A percentile compares a stretch with the other conserved stretches of the same genome.
Evolutionary conservation across 371 early-diverging fungal genomes (phyloP).

Genomic region (Mortierella sp.): DNA sequence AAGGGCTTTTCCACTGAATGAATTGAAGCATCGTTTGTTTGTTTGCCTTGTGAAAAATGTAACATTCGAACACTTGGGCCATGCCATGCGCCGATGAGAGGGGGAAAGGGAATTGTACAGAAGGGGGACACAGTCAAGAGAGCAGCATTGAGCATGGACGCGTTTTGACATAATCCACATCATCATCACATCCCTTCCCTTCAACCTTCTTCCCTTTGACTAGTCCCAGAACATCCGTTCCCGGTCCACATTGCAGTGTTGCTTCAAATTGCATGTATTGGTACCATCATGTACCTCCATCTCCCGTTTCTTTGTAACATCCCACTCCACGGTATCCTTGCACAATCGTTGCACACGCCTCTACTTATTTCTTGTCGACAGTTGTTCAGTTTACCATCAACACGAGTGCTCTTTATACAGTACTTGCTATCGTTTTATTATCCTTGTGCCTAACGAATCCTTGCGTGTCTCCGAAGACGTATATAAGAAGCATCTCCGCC

Average conservation of each 20-base stretch:
- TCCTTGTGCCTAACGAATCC: background rate
- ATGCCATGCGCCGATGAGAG: slow-evolving; percentile 32
- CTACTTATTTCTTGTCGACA: background rate
- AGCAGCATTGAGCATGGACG: background rate
- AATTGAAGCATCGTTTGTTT: background rate
- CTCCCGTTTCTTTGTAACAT: background rate
- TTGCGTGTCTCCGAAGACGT: background rate
- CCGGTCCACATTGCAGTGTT: background rate
- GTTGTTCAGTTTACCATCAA: background rate
- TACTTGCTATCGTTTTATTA: background rate
- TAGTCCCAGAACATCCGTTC: background rate
- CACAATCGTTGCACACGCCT: slow-evolving; percentile 23
- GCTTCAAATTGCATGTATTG: background rate
- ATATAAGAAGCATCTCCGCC: slow-evolving; percentile 1
- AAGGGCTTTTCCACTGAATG: background rate
- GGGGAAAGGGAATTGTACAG: background rate
- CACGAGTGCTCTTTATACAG: background rate
- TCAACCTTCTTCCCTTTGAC: background rate
- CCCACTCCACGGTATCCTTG: slow-evolving; percentile 33
- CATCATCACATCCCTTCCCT: background rate
- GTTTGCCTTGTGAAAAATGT: slow-evolving; percentile 32
- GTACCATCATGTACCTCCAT: slow-evolving; percentile 1
- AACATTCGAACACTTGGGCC: slow-evolving; percentile 29
- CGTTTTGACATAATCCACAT: slow-evolving; percentile 16
- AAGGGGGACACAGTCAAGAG: background rate